These are phyloP conservation scores for Talaromyces pinophilus DNA, from an alignment of 2,329 filamentous ascomycete species.

Conservation along the genomic window DNA sequence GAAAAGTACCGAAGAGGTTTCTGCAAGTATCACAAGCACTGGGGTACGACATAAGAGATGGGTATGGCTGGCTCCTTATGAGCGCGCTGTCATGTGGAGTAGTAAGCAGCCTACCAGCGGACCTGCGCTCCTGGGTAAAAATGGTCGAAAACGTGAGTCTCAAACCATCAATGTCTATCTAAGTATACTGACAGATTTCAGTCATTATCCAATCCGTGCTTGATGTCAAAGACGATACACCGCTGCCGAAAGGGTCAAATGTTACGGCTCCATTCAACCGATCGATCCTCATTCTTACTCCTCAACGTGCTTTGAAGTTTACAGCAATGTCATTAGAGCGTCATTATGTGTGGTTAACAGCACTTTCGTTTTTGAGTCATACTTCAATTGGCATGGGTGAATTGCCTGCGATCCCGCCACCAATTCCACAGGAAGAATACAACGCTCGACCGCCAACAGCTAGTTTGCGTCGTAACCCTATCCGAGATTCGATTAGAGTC, in stretches of 20 bases:
- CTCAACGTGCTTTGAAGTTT: conserved; percentile 91
- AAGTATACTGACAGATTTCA: conserved; percentile 39
- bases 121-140: conserved; percentile 86
- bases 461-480: conserved; percentile 58
- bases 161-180: background rate
- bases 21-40: conserved; percentile 65
- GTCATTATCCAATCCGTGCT: conserved; percentile 94
- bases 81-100: conserved; percentile 95
- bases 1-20: conserved; percentile 66
- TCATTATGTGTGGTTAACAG: conserved; percentile 93
- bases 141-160: conserved; percentile 85
- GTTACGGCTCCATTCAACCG: conserved; percentile 71
- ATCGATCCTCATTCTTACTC: conserved; percentile 92
- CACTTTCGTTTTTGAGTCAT: conserved; percentile 90
- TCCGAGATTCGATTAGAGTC: conserved; percentile 85
- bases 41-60: conserved; percentile 85
- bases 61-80: conserved; percentile 98
- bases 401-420: conserved; percentile 59
- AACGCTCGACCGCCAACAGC: conserved; percentile 48
- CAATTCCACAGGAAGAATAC: conserved; percentile 50
- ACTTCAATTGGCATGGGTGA: conserved; percentile 80
- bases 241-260: conserved; percentile 69
- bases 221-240: conserved; percentile 93
- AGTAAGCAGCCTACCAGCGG: conserved; percentile 93
- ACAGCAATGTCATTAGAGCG: conserved; percentile 80